Conservation (phyloP, 345 rosid genomes). For the Bruguiera parviflora region DNA sequence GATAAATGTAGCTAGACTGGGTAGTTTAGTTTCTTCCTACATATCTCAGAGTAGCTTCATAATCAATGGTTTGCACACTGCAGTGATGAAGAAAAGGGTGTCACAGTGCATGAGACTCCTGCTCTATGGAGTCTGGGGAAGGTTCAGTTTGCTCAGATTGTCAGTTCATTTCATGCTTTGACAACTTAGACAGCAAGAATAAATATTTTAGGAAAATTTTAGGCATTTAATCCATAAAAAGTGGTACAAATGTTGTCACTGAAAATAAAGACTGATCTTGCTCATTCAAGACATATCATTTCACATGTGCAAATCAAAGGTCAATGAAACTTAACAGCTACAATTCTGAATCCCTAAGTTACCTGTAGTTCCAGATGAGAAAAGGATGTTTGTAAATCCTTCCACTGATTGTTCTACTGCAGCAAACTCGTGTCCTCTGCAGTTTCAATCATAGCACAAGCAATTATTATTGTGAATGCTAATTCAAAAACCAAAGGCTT, state of each 20-base stretch:
- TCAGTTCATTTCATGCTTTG: too few species aligned
- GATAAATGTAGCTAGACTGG: not conserved
- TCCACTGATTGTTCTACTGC: slow-evolving; percentile 75
- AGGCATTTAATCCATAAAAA: not conserved
- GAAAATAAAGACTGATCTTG: not conserved
- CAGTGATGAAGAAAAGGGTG: too few species aligned
- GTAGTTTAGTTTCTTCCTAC: not conserved
- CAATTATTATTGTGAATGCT: not conserved
- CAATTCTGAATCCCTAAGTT: slow-evolving; percentile 15
- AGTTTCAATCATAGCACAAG: slow-evolving; percentile 16
- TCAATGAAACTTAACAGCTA: slow-evolving; percentile 9
- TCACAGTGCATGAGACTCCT: too few species aligned
- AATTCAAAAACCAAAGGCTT: slow-evolving; percentile 9
- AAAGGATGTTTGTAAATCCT: slow-evolving; percentile 80
- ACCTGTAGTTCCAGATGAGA: slow-evolving; percentile 99
- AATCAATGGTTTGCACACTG: too few species aligned
- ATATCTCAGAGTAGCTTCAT: not conserved
- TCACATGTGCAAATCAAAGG: slow-evolving; percentile 1
- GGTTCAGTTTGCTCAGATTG: too few species aligned
- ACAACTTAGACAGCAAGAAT: too few species aligned
- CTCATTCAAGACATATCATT: not conserved
- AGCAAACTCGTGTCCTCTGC: slow-evolving; percentile 66
- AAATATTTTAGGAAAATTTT: not conserved
- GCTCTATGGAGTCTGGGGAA: too few species aligned
- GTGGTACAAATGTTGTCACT: not conserved